Percentiles rank a stretch among this genome's conserved stretches.
These are phyloP conservation scores for Tricholoma hemisulphureum DNA, from an alignment of 768 basidiomycete species.

Conservation along the genomic window DNA sequence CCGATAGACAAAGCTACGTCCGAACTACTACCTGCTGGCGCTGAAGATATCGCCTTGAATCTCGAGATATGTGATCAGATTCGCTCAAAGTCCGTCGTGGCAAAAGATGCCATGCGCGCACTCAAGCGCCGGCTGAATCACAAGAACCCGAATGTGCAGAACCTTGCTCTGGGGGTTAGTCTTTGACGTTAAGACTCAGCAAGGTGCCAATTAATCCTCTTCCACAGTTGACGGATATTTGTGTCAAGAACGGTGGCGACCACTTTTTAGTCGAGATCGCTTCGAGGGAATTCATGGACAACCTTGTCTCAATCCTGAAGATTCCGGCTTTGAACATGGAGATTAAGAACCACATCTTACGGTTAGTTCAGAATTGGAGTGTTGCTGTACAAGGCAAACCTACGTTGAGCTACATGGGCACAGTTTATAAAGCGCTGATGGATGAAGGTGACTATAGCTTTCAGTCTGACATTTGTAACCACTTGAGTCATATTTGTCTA, in stretches of 20 bases:
- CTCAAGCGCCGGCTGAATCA: constrained; percentile 86
- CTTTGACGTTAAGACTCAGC: background rate
- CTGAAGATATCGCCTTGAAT: constrained; percentile 88
- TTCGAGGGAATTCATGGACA: constrained; percentile 91
- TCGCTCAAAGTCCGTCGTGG: constrained; percentile 81
- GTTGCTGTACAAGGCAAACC: constrained; percentile 83
- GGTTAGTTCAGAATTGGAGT: constrained; percentile 91
- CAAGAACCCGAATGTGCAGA: constrained; percentile 94
- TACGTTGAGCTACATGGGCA: constrained; percentile 67
- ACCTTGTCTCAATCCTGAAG: constrained; percentile 85
- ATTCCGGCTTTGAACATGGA: constrained; percentile 73
- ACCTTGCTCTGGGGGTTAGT: constrained; percentile 81
- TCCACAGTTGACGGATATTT: constrained; percentile 78
- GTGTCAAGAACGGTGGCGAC: constrained; percentile 97
- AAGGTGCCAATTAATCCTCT: constrained; percentile 1
- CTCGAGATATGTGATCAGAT: constrained; percentile 98
- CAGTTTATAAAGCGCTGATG: constrained; percentile 76
- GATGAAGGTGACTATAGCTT: constrained; percentile 59
- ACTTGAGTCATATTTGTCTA: constrained; percentile 1
- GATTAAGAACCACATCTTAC: constrained; percentile 76
- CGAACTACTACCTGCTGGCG: constrained; percentile 75
- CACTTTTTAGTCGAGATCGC: constrained; percentile 82
- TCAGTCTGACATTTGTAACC: background rate
- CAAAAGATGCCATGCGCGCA: constrained; percentile 85
- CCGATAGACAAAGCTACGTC: constrained; percentile 88